These are phyloP conservation scores for Mycena sanguinolenta DNA, from an alignment of 768 basidiomycete genomes.

Conservation along the genomic window DNA sequence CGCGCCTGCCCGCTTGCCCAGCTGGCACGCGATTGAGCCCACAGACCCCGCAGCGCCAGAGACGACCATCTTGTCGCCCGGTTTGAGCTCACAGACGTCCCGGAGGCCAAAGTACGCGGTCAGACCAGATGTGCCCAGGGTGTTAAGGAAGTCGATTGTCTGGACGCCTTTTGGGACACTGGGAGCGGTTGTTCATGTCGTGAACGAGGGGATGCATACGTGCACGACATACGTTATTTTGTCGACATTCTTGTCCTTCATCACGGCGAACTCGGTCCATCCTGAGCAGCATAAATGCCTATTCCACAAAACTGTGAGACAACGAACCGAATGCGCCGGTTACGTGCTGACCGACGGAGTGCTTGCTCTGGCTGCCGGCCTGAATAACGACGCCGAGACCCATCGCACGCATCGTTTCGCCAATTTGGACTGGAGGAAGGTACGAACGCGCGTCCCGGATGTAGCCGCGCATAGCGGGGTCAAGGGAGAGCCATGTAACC, in stretches of 20 bases:
- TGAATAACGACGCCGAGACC: constrained; percentile 78
- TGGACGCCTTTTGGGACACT: constrained; percentile 73
- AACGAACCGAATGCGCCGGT: constrained; percentile 69
- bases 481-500: constrained; percentile 83
- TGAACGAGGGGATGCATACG: background rate
- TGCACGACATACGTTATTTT: constrained; percentile 67
- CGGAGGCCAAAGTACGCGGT: constrained; percentile 93
- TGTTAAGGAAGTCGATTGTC: constrained; percentile 84
- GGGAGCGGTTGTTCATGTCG: background rate
- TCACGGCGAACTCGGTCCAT: constrained; percentile 82
- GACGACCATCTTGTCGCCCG: constrained; percentile 87
- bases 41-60: constrained; percentile 95
- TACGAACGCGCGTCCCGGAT: constrained; percentile 81
- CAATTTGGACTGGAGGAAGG: constrained; percentile 78
- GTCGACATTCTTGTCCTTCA: constrained; percentile 64
- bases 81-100: constrained; percentile 83
- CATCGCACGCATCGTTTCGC: constrained; percentile 82
- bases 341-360: constrained; percentile 80
- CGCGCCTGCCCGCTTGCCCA: constrained; percentile 84
- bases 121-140: constrained; percentile 81
- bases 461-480: constrained; percentile 92
- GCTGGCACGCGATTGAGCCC: constrained; percentile 86
- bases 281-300: constrained; percentile 55
- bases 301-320: background rate
- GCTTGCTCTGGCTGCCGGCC: constrained; percentile 64